phyloP scores from a whole-genome alignment of 2,329 filamentous ascomycete species.

The Colletotrichum horii region DNA sequence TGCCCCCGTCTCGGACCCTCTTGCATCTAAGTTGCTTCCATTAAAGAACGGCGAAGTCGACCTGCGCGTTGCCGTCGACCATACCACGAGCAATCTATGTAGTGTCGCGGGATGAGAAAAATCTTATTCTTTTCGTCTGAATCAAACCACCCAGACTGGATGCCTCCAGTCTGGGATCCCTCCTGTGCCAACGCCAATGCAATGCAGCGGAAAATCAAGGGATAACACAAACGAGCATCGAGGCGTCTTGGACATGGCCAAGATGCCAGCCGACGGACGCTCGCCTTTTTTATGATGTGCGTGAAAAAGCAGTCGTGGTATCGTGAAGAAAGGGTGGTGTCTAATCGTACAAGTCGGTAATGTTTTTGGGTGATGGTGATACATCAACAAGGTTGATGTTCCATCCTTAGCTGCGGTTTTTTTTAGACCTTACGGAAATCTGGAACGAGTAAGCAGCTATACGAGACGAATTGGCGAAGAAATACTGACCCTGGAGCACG shows the following conservation, averaged over 20 bases:
- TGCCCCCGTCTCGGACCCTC: neutral
- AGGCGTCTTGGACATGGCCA: neutral
- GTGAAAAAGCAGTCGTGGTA: conserved; percentile 47
- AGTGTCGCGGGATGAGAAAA: conserved; percentile 41
- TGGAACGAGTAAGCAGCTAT: conserved; percentile 27
- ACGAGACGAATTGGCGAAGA: neutral
- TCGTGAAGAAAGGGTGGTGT: conserved; percentile 45
- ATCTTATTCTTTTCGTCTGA: conserved; percentile 40
- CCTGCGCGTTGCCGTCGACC: conserved; percentile 20
- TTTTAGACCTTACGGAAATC: conserved; percentile 64
- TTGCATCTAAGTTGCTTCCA: conserved; percentile 19
- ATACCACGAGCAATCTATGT: conserved; percentile 44
- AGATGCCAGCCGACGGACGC: neutral
- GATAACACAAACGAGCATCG: conserved; percentile 32
- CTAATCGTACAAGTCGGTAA: conserved; percentile 44
- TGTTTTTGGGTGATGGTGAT: conserved; percentile 19
- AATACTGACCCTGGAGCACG: conserved; percentile 78
- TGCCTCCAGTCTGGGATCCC: conserved; percentile 17
- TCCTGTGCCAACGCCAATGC: conserved; percentile 60
- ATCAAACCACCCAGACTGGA: conserved; percentile 33
- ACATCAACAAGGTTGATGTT: conserved; percentile 16
- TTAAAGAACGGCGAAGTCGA: conserved; percentile 21
- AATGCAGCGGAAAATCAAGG: conserved; percentile 53
- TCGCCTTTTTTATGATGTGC: conserved; percentile 16
- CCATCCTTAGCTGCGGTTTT: neutral